Evolutionary conservation across 2,329 filamentous ascomycete species (phyloP).

Genomic region (Pezizomycotina sp.): DNA sequence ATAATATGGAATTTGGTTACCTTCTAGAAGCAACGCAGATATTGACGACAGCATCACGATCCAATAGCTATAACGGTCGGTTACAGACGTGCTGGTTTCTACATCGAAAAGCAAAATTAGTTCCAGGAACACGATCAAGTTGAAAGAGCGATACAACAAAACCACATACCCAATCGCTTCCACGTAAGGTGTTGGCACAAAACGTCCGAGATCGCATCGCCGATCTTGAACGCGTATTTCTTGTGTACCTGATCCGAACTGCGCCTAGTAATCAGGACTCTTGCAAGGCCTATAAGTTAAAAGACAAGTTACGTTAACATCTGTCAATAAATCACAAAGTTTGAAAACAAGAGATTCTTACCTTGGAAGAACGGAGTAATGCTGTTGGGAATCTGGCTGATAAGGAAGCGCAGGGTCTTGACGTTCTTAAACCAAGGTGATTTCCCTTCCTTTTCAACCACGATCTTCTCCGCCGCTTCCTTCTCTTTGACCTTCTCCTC

Average conservation of each 20-base stretch:
- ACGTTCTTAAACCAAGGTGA: slow-evolving; percentile 52
- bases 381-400: slow-evolving; percentile 61
- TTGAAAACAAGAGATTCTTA: slow-evolving; percentile 8
- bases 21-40: slow-evolving; percentile 63
- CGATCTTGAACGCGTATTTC: slow-evolving; percentile 44
- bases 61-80: slow-evolving; percentile 61
- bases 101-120: slow-evolving; percentile 31
- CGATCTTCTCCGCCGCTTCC: slow-evolving; percentile 25
- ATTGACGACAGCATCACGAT: slow-evolving; percentile 64
- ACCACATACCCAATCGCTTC: slow-evolving; percentile 24
- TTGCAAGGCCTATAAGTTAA: slow-evolving; percentile 43
- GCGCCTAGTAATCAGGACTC: slow-evolving; percentile 59
- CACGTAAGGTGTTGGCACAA: slow-evolving; percentile 26
- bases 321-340: background rate
- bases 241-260: slow-evolving; percentile 48
- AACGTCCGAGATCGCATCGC: slow-evolving; percentile 31
- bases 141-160: background rate
- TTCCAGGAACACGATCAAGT: background rate
- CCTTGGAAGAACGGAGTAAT: slow-evolving; percentile 73
- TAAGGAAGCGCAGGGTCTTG: slow-evolving; percentile 55
- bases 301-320: slow-evolving; percentile 3
- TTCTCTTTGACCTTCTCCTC: slow-evolving; percentile 23
- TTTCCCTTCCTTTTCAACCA: slow-evolving; percentile 27
- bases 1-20: slow-evolving; percentile 28
- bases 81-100: slow-evolving; percentile 44